Evolutionary conservation across 129 eudicot species (phyloP).

Genomic region (Flaveria ramosissima): DNA sequence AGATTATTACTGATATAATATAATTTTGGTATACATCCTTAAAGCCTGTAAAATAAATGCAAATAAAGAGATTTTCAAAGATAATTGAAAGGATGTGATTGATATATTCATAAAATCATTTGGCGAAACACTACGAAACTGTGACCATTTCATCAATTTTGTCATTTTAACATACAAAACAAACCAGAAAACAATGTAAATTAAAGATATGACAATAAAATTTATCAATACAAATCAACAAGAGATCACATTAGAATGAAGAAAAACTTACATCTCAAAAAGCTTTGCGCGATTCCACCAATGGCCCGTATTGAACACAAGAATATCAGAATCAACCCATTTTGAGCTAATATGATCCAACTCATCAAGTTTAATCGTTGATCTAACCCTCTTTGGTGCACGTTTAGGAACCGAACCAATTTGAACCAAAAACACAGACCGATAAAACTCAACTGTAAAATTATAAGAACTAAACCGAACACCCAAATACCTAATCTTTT

Average conservation of each 20-base stretch:
- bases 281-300: slow-evolving; percentile 91
- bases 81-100: slow-evolving; percentile 48
- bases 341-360: slow-evolving; percentile 62
- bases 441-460: slow-evolving; percentile 74
- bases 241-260: background rate
- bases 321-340: slow-evolving; percentile 76
- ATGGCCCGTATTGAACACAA: slow-evolving; percentile 80
- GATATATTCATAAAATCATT: slow-evolving; percentile 40
- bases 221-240: slow-evolving; percentile 36
- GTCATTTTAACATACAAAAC: background rate
- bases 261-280: slow-evolving; percentile 58
- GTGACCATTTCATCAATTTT: slow-evolving; percentile 2
- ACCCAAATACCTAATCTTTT: slow-evolving; percentile 72
- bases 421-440: slow-evolving; percentile 73
- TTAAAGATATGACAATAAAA: background rate
- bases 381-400: slow-evolving; percentile 68
- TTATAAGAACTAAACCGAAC: slow-evolving; percentile 61
- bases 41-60: background rate
- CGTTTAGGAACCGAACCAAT: slow-evolving; percentile 64
- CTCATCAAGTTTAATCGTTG: slow-evolving; percentile 61
- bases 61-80: background rate
- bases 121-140: slow-evolving; percentile 64
- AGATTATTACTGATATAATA: background rate
- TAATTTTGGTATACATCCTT: background rate
- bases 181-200: background rate